Evolutionary conservation across 495 filamentous ascomycete species (phyloP), one percentile per base, ranked within the genome.

Genomic region (Xylaria castorea): DNA sequence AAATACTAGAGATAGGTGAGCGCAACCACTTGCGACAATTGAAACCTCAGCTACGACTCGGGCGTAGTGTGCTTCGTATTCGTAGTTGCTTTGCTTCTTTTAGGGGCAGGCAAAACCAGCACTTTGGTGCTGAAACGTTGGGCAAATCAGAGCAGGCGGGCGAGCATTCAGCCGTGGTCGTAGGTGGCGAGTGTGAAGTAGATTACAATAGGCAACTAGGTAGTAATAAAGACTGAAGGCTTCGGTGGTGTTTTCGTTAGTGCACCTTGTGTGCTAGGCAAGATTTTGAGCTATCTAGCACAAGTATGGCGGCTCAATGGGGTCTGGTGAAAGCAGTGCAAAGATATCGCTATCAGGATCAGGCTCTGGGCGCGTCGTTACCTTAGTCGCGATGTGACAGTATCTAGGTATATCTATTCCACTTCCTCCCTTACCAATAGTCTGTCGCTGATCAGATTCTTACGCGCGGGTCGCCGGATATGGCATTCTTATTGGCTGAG

Each of bases 351-450:
- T 40, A 18, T 46, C 46, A 55, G 68, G 1, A 40, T 64, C n/a
- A 6, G 68, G 46, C 44, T 63, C 60, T 42, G 69, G 60, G 69
- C 69, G 69, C 46, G 68, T 71, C 16, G 69, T 65, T 71, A n/a
- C n/a, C n/a, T n/a, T n/a, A 58, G 57, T 65, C 60, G 60, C 61
- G 69, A 44, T 71, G 69, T 71, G 48, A 57, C 48, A 22, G 22
- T 57, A 36, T 46, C 25, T 62, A 36, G 2, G 16, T 32, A 6
- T 5, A 22, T 5, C 12, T 32, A 34, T 18, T 58, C 53, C 30
- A 58, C 53, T 34, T 30, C 53, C 53, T 57, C 53, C 53, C 27
- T 32, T 18, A 16, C 27, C 18, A 27, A 27, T 25, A 22, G n/a
- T 27, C 25, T 25, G 11, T 55, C 22, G 7, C 55, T 58, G 27